Percentiles rank a stretch among this genome's conserved stretches.
Conservation (phyloP, 305 asterid species). For the Fraxinus baroniana region DNA sequence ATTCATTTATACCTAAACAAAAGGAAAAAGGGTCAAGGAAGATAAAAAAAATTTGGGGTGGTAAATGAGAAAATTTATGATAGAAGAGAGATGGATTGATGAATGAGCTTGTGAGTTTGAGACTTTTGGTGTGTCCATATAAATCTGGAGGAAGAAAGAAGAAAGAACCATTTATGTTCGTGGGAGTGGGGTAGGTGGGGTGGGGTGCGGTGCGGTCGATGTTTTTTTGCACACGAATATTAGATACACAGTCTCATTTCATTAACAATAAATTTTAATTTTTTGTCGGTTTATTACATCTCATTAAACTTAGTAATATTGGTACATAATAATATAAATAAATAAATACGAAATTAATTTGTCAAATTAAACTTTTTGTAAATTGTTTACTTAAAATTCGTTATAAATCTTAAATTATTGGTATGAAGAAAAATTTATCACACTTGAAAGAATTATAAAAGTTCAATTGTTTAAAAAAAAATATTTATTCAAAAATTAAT, state of each 20-base stretch:
- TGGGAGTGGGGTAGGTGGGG: neutral
- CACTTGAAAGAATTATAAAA: neutral
- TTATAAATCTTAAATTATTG: neutral
- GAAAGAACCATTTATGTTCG: constrained; percentile 5
- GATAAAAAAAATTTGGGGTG: neutral
- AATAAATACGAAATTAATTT: no score
- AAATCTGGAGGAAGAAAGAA: constrained; percentile 16
- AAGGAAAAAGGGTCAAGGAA: neutral
- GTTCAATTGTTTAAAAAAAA: neutral
- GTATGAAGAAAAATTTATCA: neutral
- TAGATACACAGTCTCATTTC: neutral
- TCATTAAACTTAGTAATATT: no score
- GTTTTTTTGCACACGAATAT: neutral
- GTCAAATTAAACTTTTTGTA: no score
- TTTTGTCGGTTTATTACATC: no score
- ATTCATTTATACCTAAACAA: neutral
- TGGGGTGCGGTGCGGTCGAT: neutral
- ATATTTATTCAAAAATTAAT: no score
- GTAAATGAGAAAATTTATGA: neutral
- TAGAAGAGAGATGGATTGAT: neutral
- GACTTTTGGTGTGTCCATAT: constrained; percentile 13
- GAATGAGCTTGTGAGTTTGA: neutral
- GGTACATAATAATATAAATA: no score
- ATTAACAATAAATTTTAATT: no score
- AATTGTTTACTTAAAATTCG: neutral